phyloP scores from a whole-genome alignment of 495 filamentous ascomycete species.

The Xylaria flabelliformis region DNA sequence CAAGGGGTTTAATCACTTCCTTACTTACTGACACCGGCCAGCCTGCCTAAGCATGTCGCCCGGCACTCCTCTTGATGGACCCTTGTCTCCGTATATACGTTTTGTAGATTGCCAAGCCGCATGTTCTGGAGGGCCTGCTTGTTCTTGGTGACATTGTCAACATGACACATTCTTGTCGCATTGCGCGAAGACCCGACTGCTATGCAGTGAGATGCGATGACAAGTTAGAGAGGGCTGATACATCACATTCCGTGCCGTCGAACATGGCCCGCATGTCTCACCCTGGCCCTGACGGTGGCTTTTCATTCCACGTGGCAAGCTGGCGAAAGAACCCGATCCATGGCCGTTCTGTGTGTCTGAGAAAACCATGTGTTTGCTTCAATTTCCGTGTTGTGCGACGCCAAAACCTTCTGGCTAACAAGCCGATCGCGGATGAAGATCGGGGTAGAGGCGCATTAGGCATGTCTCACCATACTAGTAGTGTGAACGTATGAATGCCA shows the following conservation, averaged over 20 bases:
- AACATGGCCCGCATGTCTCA: slow-evolving; percentile 6
- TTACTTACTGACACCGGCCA: not conserved
- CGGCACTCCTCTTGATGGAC: not conserved
- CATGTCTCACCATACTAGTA: not conserved
- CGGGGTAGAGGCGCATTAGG: not conserved
- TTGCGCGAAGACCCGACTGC: not conserved
- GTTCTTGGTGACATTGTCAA: not conserved
- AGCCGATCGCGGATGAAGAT: slow-evolving; percentile 2
- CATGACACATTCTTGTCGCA: not conserved
- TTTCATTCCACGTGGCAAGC: slow-evolving; percentile 28
- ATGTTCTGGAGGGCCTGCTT: not conserved
- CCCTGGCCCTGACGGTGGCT: slow-evolving; percentile 22
- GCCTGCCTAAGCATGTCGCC: not conserved
- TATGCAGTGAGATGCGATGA: slow-evolving; percentile 11
- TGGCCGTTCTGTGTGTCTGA: slow-evolving; percentile 6
- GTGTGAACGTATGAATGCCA: slow-evolving; percentile 8
- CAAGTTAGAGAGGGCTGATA: slow-evolving; percentile 4
- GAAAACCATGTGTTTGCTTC: not conserved
- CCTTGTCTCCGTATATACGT: not conserved
- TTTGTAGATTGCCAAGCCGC: not conserved
- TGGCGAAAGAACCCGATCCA: slow-evolving; percentile 12
- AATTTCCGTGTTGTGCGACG: slow-evolving; percentile 6
- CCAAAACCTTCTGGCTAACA: not conserved
- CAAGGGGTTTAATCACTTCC: not conserved
- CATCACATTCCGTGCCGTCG: not conserved